A percentile compares a stretch with the other conserved stretches of the same genome.
These are phyloP conservation scores for Trichoderma semiorbis DNA, from an alignment of 2,329 filamentous ascomycete species.

Conservation along the genomic window DNA sequence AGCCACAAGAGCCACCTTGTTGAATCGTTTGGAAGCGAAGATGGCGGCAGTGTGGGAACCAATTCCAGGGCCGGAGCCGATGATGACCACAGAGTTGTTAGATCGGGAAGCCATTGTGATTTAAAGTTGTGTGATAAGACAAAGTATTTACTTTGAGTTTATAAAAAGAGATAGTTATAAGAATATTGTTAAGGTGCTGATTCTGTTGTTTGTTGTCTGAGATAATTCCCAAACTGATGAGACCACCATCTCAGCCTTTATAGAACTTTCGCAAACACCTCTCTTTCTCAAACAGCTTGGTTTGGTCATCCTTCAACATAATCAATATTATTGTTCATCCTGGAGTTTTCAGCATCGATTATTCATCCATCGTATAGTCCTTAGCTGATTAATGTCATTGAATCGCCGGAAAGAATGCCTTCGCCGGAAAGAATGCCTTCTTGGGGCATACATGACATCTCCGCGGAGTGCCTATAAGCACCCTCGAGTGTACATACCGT, in stretches of 20 bases:
- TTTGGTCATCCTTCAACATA: not conserved
- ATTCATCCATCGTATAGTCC: not conserved
- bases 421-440: no score
- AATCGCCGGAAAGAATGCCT: no score
- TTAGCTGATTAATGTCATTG: constrained; percentile 10
- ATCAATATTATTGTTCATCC: not conserved
- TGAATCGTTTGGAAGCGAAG: constrained; percentile 80
- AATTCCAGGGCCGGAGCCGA: constrained; percentile 86
- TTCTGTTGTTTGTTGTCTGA: not conserved
- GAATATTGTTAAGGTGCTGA: not conserved
- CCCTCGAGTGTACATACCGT: not conserved
- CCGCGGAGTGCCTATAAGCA: not conserved
- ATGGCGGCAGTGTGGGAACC: constrained; percentile 88
- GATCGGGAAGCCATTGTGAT: constrained; percentile 8
- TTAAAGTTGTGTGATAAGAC: not conserved
- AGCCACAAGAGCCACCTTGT: constrained; percentile 46
- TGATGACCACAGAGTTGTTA: constrained; percentile 55
- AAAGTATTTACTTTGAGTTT: not conserved
- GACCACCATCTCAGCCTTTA: not conserved
- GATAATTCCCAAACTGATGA: not conserved
- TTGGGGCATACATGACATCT: not conserved
- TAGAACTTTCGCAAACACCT: not conserved
- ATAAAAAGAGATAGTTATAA: not conserved
- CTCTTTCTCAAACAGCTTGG: not conserved
- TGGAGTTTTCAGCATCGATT: not conserved